Conservation (phyloP, 2,329 filamentous ascomycete genomes). For the Ceratocystis harringtonii region DNA sequence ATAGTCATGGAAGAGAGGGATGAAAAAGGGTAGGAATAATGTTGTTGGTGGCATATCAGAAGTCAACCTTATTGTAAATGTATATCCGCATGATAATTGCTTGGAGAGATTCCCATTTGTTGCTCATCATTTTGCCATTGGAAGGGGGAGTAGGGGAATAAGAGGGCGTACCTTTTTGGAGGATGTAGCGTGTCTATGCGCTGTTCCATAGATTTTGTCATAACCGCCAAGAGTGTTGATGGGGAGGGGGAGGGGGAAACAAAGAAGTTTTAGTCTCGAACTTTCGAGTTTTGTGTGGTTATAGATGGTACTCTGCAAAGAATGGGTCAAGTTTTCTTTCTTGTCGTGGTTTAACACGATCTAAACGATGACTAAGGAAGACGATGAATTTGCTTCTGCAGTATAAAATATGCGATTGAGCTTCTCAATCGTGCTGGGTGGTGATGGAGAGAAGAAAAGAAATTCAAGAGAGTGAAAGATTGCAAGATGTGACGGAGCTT, state of each 20-base stretch:
- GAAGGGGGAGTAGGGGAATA: conserved; percentile 9
- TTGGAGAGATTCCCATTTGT: conserved; percentile 99
- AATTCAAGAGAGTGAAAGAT: neutral
- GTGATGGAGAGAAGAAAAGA: neutral
- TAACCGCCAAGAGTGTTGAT: neutral
- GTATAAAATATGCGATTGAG: too few relatives aligned
- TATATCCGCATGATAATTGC: conserved; percentile 71
- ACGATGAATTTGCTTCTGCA: too few relatives aligned
- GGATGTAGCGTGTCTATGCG: conserved; percentile 73
- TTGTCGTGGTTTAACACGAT: too few relatives aligned
- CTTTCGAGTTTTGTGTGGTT: too few relatives aligned
- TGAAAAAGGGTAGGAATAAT: neutral
- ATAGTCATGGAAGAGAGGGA: neutral
- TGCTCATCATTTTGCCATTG: conserved; percentile 47
- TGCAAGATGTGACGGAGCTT: neutral
- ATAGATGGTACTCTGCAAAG: too few relatives aligned
- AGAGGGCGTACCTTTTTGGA: conserved; percentile 62
- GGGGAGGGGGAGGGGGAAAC: neutral
- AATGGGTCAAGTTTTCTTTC: too few relatives aligned
- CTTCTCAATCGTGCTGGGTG: neutral
- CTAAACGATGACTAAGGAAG: too few relatives aligned
- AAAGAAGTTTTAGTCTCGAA: neutral
- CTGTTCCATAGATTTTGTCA: conserved; percentile 53
- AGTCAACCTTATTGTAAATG: conserved; percentile 53
- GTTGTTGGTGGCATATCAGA: conserved; percentile 28